These are phyloP conservation scores for Periconia sp. DNA, from an alignment of 2,329 filamentous ascomycete genomes.

Conservation along the genomic window DNA sequence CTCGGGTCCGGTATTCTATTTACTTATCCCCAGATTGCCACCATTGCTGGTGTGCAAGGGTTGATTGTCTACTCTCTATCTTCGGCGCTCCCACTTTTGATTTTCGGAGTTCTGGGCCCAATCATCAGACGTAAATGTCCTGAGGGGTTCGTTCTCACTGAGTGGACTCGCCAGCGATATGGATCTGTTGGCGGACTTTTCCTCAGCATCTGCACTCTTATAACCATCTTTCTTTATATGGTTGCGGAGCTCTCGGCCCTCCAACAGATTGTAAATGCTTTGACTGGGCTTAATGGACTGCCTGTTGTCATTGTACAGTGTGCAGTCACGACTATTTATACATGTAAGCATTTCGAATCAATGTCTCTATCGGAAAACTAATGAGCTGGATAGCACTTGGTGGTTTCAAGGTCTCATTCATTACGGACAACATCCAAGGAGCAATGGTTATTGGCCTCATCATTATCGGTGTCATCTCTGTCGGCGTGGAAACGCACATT, in stretches of 20 bases:
- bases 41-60: slow-evolving; percentile 77
- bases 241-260: slow-evolving; percentile 79
- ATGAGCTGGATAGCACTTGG: slow-evolving; percentile 62
- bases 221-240: slow-evolving; percentile 87
- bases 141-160: slow-evolving; percentile 80
- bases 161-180: slow-evolving; percentile 81
- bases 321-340: slow-evolving; percentile 78
- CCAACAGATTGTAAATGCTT: slow-evolving; percentile 72
- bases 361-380: slow-evolving; percentile 1
- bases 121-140: slow-evolving; percentile 79
- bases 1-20: slow-evolving; percentile 84
- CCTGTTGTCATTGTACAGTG: slow-evolving; percentile 78
- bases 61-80: slow-evolving; percentile 75
- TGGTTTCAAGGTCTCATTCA: slow-evolving; percentile 80
- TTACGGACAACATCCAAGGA: slow-evolving; percentile 82
- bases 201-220: slow-evolving; percentile 74
- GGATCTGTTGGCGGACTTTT: slow-evolving; percentile 70
- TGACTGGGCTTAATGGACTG: slow-evolving; percentile 74
- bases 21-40: slow-evolving; percentile 78
- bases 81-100: slow-evolving; percentile 70
- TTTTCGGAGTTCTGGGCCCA: slow-evolving; percentile 74
- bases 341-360: slow-evolving; percentile 57
- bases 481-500: slow-evolving; percentile 74
- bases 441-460: slow-evolving; percentile 75
- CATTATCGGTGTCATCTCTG: slow-evolving; percentile 74